Conservation (phyloP, 2,329 filamentous ascomycete genomes). For the Paraphoma sp. region DNA sequence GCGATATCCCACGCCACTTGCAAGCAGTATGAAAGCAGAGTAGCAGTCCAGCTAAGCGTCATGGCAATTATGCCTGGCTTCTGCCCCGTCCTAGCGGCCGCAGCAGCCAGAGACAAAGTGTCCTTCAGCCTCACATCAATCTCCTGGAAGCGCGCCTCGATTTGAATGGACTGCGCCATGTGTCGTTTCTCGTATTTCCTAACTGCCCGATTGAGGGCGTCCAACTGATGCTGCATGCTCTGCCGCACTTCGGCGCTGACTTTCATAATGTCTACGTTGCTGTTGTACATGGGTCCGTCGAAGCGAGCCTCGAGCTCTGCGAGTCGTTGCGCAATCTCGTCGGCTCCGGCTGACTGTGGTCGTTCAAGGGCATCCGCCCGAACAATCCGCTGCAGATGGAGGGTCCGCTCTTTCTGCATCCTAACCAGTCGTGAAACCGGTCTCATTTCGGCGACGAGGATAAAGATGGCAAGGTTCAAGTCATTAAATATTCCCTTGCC, state of each 20-base stretch:
- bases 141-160: constrained; percentile 74
- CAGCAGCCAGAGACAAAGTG: constrained; percentile 79
- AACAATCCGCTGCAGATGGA: constrained; percentile 80
- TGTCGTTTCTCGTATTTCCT: constrained; percentile 91
- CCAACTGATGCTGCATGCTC: constrained; percentile 78
- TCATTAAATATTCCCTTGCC: constrained; percentile 83
- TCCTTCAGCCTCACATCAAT: constrained; percentile 77
- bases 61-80: constrained; percentile 39
- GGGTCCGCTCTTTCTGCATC: constrained; percentile 77
- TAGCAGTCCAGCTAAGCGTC: constrained; percentile 36
- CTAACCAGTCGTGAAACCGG: constrained; percentile 83
- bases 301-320: constrained; percentile 71
- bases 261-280: constrained; percentile 48
- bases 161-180: constrained; percentile 75
- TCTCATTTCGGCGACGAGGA: constrained; percentile 84
- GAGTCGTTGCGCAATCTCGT: constrained; percentile 66
- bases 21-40: constrained; percentile 24
- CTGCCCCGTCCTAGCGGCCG: constrained; percentile 57
- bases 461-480: constrained; percentile 90
- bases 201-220: constrained; percentile 86
- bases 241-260: constrained; percentile 65
- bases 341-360: constrained; percentile 21
- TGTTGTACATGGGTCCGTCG: constrained; percentile 49
- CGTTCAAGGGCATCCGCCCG: constrained; percentile 30
- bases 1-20: constrained; percentile 35